A percentile compares a stretch with the other conserved stretches of the same genome.
Evolutionary conservation across 2,329 filamentous ascomycete genomes (phyloP).

Genomic region (Cercospora berteroae): DNA sequence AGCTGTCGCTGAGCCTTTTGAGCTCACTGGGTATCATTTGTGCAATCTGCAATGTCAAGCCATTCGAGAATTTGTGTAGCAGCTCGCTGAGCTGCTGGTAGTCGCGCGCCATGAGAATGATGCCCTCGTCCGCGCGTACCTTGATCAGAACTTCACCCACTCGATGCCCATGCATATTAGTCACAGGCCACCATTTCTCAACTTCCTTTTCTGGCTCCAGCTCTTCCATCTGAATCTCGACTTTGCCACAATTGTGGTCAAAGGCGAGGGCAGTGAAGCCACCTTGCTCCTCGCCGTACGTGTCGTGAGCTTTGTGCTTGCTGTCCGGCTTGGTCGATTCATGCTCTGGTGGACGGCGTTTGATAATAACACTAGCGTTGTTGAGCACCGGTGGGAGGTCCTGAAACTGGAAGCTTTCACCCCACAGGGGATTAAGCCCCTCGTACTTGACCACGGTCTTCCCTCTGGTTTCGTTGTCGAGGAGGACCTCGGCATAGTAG

Average conservation of each 20-base stretch:
- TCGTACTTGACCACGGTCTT: conserved; percentile 70
- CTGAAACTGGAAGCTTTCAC: conserved; percentile 74
- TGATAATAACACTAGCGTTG: conserved; percentile 68
- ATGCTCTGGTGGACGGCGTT: conserved; percentile 52
- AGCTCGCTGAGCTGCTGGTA: conserved; percentile 81
- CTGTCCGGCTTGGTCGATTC: conserved; percentile 39
- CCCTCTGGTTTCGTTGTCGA: conserved; percentile 76
- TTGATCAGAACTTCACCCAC: conserved; percentile 84
- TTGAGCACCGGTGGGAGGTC: conserved; percentile 70
- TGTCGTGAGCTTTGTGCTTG: conserved; percentile 40
- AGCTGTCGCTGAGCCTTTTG: conserved; percentile 75
- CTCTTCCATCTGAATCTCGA: conserved; percentile 80
- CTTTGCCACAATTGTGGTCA: conserved; percentile 60
- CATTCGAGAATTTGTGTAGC: conserved; percentile 78
- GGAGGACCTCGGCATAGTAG: conserved; percentile 74
- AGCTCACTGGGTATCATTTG: conserved; percentile 74
- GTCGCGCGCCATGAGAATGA: conserved; percentile 81
- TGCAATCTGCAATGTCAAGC: conserved; percentile 80
- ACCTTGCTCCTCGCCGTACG: conserved; percentile 38
- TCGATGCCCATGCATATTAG: conserved; percentile 70
- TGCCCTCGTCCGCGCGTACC: conserved; percentile 80
- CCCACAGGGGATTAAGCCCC: conserved; percentile 75
- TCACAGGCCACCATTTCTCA: conserved; percentile 81
- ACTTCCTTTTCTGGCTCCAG: conserved; percentile 73
- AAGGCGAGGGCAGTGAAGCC: conserved; percentile 49